Conservation (phyloP, 306 rosid species). For the Nissolia schottii region DNA sequence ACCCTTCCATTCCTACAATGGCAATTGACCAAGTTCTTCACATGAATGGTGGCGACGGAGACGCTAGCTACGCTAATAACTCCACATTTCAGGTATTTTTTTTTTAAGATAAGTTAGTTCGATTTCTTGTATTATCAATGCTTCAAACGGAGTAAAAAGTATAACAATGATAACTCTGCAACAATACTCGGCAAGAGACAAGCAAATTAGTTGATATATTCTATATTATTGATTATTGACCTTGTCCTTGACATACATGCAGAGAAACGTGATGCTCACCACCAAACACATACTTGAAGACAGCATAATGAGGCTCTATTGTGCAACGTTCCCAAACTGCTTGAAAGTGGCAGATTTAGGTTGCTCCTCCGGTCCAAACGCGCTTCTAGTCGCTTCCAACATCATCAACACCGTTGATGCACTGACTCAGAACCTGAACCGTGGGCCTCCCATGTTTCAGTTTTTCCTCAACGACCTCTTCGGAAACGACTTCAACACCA, state of each 20-base stretch:
- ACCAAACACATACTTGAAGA: constrained; percentile 26
- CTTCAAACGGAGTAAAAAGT: too few species aligned
- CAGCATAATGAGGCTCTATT: constrained; percentile 1
- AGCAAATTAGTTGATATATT: too few species aligned
- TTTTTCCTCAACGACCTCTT: constrained; percentile 26
- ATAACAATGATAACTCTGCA: too few species aligned
- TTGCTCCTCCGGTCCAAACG: constrained; percentile 42
- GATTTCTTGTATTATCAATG: too few species aligned
- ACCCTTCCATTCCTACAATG: background rate
- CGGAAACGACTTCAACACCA: constrained; percentile 33
- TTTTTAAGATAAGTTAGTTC: too few species aligned
- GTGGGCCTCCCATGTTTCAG: background rate
- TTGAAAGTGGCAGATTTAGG: constrained; percentile 48
- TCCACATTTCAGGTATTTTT: background rate
- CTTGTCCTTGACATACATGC: background rate
- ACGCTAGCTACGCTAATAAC: constrained; percentile 20
- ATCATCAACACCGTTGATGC: background rate
- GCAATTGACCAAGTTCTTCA: constrained; percentile 13
- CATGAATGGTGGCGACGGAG: constrained; percentile 18
- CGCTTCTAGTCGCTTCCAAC: background rate
- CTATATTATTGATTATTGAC: background rate
- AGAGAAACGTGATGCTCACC: constrained; percentile 8
- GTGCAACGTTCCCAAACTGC: constrained; percentile 8
- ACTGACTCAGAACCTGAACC: background rate
- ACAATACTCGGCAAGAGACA: too few species aligned